A percentile compares a stretch with the other conserved stretches of the same genome.
Evolutionary conservation across 352 stramenopile species (phyloP).

Genomic region (Globisporangium nunn): DNA sequence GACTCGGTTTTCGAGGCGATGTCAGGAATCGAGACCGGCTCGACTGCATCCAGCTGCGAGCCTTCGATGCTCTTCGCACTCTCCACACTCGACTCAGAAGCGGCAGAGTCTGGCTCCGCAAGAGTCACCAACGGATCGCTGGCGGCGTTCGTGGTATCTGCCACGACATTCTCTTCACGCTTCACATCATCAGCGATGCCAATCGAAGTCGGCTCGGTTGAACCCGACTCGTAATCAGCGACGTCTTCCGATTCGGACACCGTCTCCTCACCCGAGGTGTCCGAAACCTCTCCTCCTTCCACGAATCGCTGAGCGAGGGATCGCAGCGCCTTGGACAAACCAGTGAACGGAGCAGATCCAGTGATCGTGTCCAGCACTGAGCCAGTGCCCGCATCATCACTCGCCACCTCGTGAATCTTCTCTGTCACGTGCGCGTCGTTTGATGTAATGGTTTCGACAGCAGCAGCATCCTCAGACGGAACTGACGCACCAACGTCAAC

Average conservation of each 20-base stretch:
- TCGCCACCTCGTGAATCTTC: neutral
- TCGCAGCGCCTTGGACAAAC: conserved; percentile 13
- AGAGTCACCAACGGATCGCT: neutral
- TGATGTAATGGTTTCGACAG: neutral
- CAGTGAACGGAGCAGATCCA: conserved; percentile 4
- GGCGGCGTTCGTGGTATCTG: no score
- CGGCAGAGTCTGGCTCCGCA: neutral
- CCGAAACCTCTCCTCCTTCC: conserved; percentile 5
- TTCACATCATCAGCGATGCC: neutral
- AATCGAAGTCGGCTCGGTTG: neutral
- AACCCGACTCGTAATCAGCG: neutral
- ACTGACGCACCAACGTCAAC: neutral
- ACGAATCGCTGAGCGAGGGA: conserved; percentile 11
- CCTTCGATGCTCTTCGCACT: neutral
- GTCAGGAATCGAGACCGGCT: neutral
- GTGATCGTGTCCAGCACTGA: conserved; percentile 1
- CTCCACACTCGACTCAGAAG: neutral
- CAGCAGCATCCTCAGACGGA: neutral
- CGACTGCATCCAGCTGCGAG: neutral
- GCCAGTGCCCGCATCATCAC: neutral
- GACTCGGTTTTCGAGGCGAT: neutral
- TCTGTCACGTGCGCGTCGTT: neutral
- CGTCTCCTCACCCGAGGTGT: neutral
- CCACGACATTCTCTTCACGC: neutral
- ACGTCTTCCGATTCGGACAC: neutral